phyloP scores from a whole-genome alignment of 2,329 filamentous ascomycete genomes.

The Xenoacremonium recifei region DNA sequence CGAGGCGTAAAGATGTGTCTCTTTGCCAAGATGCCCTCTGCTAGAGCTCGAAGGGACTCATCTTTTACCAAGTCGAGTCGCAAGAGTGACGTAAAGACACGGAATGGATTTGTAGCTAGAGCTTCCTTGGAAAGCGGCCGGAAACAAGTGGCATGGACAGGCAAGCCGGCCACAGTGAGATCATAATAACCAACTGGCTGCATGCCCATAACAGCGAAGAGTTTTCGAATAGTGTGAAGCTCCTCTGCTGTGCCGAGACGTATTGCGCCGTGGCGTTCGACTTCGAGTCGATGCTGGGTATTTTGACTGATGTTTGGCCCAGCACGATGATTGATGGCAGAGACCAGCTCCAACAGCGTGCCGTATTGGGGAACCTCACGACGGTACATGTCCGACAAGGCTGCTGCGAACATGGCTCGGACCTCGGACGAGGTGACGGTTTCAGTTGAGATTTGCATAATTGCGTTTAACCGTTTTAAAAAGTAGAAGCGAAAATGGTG shows the following conservation, averaged over 20 bases:
- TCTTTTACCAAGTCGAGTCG: background rate
- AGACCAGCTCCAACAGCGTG: background rate
- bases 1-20: background rate
- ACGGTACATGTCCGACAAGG: background rate
- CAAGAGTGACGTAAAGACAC: background rate
- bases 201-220: background rate
- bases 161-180: background rate
- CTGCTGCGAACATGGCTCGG: background rate
- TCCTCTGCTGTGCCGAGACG: background rate
- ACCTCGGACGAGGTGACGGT: no score
- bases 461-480: no score
- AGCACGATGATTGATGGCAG: background rate
- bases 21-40: background rate
- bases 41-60: background rate
- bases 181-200: background rate
- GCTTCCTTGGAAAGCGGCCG: background rate
- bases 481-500: no score
- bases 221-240: background rate
- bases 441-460: no score
- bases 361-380: background rate
- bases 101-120: background rate
- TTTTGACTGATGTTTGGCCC: no score
- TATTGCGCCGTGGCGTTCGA: background rate
- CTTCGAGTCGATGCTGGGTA: background rate
- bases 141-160: background rate